A percentile compares a stretch with the other conserved stretches of the same genome.
Conservation (phyloP, 805 yeast genomes). For the Candida ipomoeae region DNA sequence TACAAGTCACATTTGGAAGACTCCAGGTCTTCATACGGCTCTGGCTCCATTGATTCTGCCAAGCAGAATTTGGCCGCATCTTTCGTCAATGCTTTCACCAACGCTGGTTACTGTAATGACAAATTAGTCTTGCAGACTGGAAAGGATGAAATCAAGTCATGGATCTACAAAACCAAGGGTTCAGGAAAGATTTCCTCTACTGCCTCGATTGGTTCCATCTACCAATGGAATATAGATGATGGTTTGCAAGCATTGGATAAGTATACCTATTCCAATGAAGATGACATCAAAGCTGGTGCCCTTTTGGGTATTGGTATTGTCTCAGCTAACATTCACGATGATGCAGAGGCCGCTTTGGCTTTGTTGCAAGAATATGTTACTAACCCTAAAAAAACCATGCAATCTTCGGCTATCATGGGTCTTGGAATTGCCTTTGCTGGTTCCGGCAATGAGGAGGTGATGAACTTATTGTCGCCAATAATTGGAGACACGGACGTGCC, state of each 20-base stretch:
- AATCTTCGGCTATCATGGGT: slow-evolving; percentile 83
- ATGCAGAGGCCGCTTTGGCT: slow-evolving; percentile 87
- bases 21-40: slow-evolving; percentile 53
- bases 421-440: slow-evolving; percentile 95
- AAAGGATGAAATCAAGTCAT: slow-evolving; percentile 65
- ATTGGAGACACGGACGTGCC: slow-evolving; percentile 72
- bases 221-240: slow-evolving; percentile 86
- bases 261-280: slow-evolving; percentile 79
- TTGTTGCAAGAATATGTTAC: slow-evolving; percentile 78
- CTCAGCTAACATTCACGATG: slow-evolving; percentile 91
- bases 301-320: slow-evolving; percentile 91
- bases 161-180: slow-evolving; percentile 92
- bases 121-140: slow-evolving; percentile 58
- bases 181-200: slow-evolving; percentile 89
- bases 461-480: slow-evolving; percentile 72
- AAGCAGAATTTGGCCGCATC: slow-evolving; percentile 92
- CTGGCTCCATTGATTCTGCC: slow-evolving; percentile 70
- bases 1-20: slow-evolving; percentile 88
- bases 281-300: slow-evolving; percentile 93
- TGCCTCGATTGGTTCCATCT: slow-evolving; percentile 84
- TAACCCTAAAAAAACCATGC: slow-evolving; percentile 57
- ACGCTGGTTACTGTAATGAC: slow-evolving; percentile 87
- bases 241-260: slow-evolving; percentile 89
- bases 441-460: slow-evolving; percentile 78
- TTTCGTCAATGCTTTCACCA: slow-evolving; percentile 89